phyloP scores from a whole-genome alignment of 2,329 filamentous ascomycete species.

The Talaromyces sp. region DNA sequence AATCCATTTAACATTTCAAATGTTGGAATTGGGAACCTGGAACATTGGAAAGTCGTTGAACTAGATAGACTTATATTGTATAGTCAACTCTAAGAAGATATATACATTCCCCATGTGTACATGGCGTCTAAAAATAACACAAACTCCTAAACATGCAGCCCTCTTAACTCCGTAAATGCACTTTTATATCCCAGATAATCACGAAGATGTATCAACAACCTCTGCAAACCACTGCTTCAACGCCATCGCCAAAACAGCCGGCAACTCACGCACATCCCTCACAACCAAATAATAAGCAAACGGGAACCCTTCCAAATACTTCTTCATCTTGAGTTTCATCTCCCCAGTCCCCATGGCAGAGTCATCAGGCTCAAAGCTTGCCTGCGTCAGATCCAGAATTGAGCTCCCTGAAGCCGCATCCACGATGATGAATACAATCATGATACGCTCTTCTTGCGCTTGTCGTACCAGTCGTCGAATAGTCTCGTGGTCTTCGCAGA shows the following conservation, averaged over 20 bases:
- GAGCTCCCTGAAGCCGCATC: conserved; percentile 60
- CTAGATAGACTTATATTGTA: background rate
- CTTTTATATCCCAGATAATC: conserved; percentile 19
- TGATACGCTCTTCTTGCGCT: conserved; percentile 89
- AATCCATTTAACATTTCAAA: too few species aligned
- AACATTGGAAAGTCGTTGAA: background rate
- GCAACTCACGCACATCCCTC: conserved; percentile 85
- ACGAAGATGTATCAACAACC: conserved; percentile 53
- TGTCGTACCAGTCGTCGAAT: conserved; percentile 80
- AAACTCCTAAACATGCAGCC: conserved; percentile 11
- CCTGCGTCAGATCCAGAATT: conserved; percentile 85
- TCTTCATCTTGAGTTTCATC: conserved; percentile 72
- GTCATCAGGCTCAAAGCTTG: conserved; percentile 71
- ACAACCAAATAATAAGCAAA: conserved; percentile 98
- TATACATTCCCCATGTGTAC: background rate
- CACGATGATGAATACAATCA: conserved; percentile 97
- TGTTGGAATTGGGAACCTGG: too few species aligned
- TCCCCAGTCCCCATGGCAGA: conserved; percentile 56
- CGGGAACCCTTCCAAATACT: conserved; percentile 92
- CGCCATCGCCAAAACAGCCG: conserved; percentile 79
- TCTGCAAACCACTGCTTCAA: conserved; percentile 94
- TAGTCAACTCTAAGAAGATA: background rate
- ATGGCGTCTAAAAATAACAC: background rate
- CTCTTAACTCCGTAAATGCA: conserved; percentile 18
- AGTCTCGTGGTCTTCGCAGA: conserved; percentile 83